Conservation (phyloP, 352 stramenopile genomes). For the Globisporangium heterothallicum region DNA sequence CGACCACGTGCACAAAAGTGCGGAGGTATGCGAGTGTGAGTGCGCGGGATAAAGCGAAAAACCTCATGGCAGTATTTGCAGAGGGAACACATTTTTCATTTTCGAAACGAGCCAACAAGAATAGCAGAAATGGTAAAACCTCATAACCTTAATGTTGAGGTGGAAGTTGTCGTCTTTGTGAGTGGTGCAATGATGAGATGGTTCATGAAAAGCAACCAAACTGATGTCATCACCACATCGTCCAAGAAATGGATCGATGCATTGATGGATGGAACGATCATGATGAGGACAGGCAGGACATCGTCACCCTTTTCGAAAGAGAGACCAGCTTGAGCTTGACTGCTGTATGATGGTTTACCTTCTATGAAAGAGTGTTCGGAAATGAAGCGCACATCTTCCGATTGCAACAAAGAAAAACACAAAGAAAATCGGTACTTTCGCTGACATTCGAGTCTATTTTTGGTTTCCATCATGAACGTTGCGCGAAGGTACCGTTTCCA, state of each 20-base stretch:
- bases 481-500: neutral
- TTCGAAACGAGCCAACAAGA: too few relatives aligned
- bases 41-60: too few relatives aligned
- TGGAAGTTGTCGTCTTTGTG: too few relatives aligned
- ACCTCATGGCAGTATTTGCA: neutral
- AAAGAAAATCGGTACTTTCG: neutral
- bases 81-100: too few relatives aligned
- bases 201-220: neutral
- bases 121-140: constrained; percentile 1
- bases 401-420: neutral
- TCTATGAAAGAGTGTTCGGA: too few relatives aligned
- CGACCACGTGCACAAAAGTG: neutral
- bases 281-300: neutral
- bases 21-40: too few relatives aligned
- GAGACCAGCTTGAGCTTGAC: too few relatives aligned
- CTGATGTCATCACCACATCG: constrained; percentile 7
- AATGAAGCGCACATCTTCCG: too few relatives aligned
- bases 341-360: too few relatives aligned
- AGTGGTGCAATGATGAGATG: neutral
- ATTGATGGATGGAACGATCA: too few relatives aligned
- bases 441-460: neutral
- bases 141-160: neutral
- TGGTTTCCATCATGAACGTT: constrained; percentile 2
- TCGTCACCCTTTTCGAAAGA: too few relatives aligned
- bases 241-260: too few relatives aligned